Evolutionary conservation across 2,329 filamentous ascomycete genomes (phyloP), one percentile per base, ranked within the genome.

Genomic region (Penicillium sp.): DNA sequence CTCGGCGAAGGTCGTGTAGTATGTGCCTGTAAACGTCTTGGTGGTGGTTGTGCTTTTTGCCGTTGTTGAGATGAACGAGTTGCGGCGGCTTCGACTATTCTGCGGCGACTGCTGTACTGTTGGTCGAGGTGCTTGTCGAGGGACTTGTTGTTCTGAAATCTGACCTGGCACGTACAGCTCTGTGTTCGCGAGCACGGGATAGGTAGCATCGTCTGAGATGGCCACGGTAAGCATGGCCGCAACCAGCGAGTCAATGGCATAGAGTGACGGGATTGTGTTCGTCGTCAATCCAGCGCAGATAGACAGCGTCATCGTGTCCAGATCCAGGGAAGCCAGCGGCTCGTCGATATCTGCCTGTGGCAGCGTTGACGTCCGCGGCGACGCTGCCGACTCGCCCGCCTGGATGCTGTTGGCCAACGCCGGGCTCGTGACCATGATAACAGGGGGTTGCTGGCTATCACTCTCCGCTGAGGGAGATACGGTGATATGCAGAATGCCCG

Each of bases 211-310:
- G 50, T 79, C 77, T 1, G 74, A 72, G 52, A 77, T 68, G 0
- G 75, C 75, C 16, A 79, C 72, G 2, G 74, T 70, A 18, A 80
- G 63, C 7, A 79, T 67, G 4, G 77, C 73, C 1, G 75, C 72
- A 46, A 80, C 65, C 12, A 79, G 63, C 5, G 76, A 75, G 60
- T 80, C 78, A 35, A 80, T 74, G 7, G 74, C 73, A 57, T 79
- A 79, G 28, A 79, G 62, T 6, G 75, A 78, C 1, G 75, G 75
- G 8, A 79, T 72, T 0, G 70, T 71, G 6, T 68, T 65, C 2
- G 70, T 66, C 9, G 79, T 75, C 1, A 70, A 65, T 3, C 68
- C 67, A 1, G 75, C 69, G 20, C 71, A 71, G 38, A 80, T 70
- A 1, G 71, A 71, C 0, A 78, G 64, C 0, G 69, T 73, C 57